A percentile compares a stretch with the other conserved stretches of the same genome.
Evolutionary conservation across 495 filamentous ascomycete species (phyloP).

Genomic region (Pseudoneurospora amorphoporcata): DNA sequence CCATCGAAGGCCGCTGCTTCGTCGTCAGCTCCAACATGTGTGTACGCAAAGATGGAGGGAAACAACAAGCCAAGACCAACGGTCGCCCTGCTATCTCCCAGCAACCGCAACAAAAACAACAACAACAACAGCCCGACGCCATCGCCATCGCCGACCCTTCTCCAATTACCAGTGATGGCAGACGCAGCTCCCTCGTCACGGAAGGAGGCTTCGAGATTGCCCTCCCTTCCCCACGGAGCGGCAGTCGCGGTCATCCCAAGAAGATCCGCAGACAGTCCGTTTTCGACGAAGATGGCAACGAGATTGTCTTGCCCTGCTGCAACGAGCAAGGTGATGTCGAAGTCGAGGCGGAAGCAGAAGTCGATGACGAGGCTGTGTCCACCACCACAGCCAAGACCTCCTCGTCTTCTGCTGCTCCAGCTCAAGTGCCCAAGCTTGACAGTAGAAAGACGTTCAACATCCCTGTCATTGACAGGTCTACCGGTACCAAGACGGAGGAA

Average conservation of each 20-base stretch:
- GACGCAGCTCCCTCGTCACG: slow-evolving; percentile 23
- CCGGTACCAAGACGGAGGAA: slow-evolving; percentile 4
- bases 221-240: slow-evolving; percentile 9
- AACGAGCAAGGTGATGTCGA: not conserved
- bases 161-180: not conserved
- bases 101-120: too few relatives aligned
- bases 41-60: slow-evolving; percentile 27
- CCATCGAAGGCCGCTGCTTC: slow-evolving; percentile 69
- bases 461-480: slow-evolving; percentile 1
- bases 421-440: not conserved
- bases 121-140: not conserved
- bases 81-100: not conserved
- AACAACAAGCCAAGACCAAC: not conserved
- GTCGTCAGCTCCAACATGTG: slow-evolving; percentile 87
- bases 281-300: slow-evolving; percentile 37
- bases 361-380: slow-evolving; percentile 1
- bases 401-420: not conserved
- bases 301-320: slow-evolving; percentile 28
- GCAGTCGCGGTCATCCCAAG: not conserved
- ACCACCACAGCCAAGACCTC: slow-evolving; percentile 13
- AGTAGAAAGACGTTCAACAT: not conserved
- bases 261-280: slow-evolving; percentile 20
- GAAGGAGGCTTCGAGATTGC: slow-evolving; percentile 32
- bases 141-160: not conserved
- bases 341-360: not conserved